phyloP scores from a whole-genome alignment of 2,329 filamentous ascomycete genomes.

The Fusarium sororula region DNA sequence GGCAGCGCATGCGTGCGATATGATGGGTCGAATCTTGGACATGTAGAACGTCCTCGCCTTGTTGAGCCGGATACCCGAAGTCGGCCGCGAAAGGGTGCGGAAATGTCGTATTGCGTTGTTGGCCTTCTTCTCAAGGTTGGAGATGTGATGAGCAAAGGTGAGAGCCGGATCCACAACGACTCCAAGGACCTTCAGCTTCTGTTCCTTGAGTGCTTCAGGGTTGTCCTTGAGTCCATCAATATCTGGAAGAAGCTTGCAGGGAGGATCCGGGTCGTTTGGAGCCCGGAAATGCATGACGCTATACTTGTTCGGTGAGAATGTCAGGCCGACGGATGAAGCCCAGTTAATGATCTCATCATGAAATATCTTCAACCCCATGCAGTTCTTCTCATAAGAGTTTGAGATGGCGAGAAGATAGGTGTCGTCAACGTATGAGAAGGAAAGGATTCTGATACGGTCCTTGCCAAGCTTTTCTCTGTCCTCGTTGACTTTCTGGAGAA shows the following conservation, averaged over 20 bases:
- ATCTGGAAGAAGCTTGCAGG: background rate
- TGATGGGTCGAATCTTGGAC: conserved; percentile 1
- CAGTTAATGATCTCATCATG: background rate
- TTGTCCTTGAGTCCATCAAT: background rate
- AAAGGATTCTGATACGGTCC: background rate
- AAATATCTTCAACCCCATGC: background rate
- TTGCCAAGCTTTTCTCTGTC: background rate
- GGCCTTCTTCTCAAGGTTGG: background rate
- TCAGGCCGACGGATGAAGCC: background rate
- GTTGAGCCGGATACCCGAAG: background rate
- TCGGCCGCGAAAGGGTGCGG: background rate
- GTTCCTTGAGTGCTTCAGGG: background rate
- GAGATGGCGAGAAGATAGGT: conserved; percentile 1
- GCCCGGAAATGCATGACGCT: conserved; percentile 3
- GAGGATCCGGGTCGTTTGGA: background rate
- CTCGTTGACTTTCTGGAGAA: background rate
- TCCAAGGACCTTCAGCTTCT: background rate
- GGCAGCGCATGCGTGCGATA: background rate
- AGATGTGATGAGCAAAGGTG: background rate
- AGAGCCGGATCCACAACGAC: background rate
- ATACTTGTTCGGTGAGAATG: conserved; percentile 6
- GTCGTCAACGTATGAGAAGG: conserved; percentile 9
- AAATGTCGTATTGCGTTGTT: background rate
- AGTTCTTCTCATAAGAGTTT: background rate
- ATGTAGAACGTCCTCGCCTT: background rate